Conservation (phyloP, 768 basidiomycete species). For the Boletus fagicola region DNA sequence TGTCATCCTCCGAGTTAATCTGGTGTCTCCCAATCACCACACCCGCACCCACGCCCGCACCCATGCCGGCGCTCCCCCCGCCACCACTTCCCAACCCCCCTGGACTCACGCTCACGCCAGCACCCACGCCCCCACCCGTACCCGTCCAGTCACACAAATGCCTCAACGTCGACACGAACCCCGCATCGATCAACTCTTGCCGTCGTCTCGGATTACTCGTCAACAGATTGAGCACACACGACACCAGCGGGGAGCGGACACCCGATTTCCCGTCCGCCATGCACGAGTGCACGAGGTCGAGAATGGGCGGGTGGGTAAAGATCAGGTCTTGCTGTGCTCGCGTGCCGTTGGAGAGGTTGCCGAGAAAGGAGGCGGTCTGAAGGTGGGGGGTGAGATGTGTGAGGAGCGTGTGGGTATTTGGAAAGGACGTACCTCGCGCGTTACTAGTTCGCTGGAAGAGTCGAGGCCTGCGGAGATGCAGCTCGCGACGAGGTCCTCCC, state of each 20-base stretch:
- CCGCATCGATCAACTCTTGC: conserved; percentile 41
- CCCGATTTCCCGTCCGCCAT: conserved; percentile 60
- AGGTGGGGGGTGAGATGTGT: not conserved
- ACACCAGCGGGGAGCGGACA: conserved; percentile 58
- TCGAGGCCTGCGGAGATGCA: conserved; percentile 49
- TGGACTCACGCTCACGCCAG: conserved; percentile 28
- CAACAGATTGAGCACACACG: conserved; percentile 58
- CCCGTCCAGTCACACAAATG: conserved; percentile 43
- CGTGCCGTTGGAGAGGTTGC: conserved; percentile 66
- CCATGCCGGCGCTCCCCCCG: not conserved
- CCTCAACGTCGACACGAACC: conserved; percentile 44
- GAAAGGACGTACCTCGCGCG: conserved; percentile 44
- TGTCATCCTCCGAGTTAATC: conserved; percentile 55
- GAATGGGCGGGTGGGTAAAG: conserved; percentile 48
- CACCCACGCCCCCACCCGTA: conserved; percentile 1
- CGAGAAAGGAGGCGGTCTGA: conserved; percentile 59
- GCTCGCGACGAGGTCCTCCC: conserved; percentile 43
- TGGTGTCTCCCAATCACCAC: conserved; percentile 24
- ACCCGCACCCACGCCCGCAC: not conserved
- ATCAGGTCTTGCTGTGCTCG: conserved; percentile 51
- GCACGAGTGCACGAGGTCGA: conserved; percentile 52
- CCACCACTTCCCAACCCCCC: conserved; percentile 21
- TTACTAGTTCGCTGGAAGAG: conserved; percentile 51
- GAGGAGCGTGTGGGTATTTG: not conserved
- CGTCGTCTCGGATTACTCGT: conserved; percentile 37